Conservation (phyloP, 768 basidiomycete genomes). For the Suillus tomentosus region DNA sequence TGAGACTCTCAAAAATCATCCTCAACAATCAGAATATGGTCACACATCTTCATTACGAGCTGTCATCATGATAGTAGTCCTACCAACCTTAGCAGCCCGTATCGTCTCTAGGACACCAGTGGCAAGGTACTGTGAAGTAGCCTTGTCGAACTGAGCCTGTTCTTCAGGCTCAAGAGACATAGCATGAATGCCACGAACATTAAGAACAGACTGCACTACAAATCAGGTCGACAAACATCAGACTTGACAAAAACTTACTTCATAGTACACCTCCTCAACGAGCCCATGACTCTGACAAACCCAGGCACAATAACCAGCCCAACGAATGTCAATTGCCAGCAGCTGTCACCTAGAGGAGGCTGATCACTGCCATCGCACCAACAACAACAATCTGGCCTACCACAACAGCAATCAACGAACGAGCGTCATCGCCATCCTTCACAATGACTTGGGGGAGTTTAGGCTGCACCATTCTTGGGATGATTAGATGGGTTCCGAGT, state of each 20-base stretch:
- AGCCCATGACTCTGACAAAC: constrained; percentile 77
- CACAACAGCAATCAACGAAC: constrained; percentile 72
- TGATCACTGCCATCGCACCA: constrained; percentile 75
- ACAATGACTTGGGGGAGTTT: constrained; percentile 73
- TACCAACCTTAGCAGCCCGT: constrained; percentile 42
- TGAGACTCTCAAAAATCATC: constrained; percentile 78
- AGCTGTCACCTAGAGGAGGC: constrained; percentile 88
- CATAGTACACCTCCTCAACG: constrained; percentile 88
- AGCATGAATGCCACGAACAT: constrained; percentile 82
- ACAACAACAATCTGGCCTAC: constrained; percentile 75
- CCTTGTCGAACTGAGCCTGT: constrained; percentile 63
- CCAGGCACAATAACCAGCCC: constrained; percentile 87
- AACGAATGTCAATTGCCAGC: constrained; percentile 93
- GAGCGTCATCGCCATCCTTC: constrained; percentile 90
- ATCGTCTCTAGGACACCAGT: constrained; percentile 81
- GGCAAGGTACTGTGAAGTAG: constrained; percentile 58
- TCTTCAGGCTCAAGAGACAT: constrained; percentile 85
- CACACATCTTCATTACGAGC: constrained; percentile 88
- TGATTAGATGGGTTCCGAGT: constrained; percentile 76
- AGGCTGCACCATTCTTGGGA: constrained; percentile 53
- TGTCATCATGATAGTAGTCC: constrained; percentile 90
- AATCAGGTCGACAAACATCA: constrained; percentile 5
- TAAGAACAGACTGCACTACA: constrained; percentile 63
- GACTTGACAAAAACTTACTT: constrained; percentile 48
- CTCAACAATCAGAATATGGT: constrained; percentile 81